Evolutionary conservation across 2,329 filamentous ascomycete species (phyloP), one percentile per base, ranked within the genome.

Genomic region (Trichoderma pleuroti): DNA sequence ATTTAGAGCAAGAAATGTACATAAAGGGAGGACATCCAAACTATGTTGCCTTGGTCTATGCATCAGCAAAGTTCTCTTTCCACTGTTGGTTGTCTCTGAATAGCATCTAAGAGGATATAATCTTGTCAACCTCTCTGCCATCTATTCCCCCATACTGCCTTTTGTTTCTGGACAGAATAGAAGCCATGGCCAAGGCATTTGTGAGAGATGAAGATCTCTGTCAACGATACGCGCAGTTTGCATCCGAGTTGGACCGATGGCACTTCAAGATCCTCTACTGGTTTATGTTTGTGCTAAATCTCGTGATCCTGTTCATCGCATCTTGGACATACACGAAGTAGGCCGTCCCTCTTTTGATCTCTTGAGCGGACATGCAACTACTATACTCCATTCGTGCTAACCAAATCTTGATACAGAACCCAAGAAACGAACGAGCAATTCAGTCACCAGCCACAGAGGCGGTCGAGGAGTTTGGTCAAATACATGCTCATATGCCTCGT

Each of bases 221-320:
- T 71, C 66, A 74, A 28, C 74, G 78, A 52, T 84, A 84, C 74
- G 84, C 84, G 42, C 75, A 78, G 56, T 86, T 86, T 74, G 83
- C 84, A 32, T 77, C 80, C 7, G 76, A 82, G 71, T 76, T 86
- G 72, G 79, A 78, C 12, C 75, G 81, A 65, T 76, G 77, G 74
- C 78, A 85, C 73, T 84, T 85, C 72, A 82, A 83, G 72, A 74
- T 81, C 14, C 77, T 86, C 28, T 86, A 85, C 77, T 86, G 84
- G 84, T 73, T 76, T 12, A 72, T 86, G 63, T 86, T 86, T 73
- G 73, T 81, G 28, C 75, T 79, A 21, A 85, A 85, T 66, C 73
- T 86, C 0, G 61, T 82, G 10, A 75, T 86, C 18, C 78, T 86
- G 30, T 86, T 84, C 65, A 71, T 82, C 14, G 80, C 81, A 10